Evolutionary conservation across 2,329 filamentous ascomycete genomes (phyloP).

Genomic region (Diaporthe destruens): DNA sequence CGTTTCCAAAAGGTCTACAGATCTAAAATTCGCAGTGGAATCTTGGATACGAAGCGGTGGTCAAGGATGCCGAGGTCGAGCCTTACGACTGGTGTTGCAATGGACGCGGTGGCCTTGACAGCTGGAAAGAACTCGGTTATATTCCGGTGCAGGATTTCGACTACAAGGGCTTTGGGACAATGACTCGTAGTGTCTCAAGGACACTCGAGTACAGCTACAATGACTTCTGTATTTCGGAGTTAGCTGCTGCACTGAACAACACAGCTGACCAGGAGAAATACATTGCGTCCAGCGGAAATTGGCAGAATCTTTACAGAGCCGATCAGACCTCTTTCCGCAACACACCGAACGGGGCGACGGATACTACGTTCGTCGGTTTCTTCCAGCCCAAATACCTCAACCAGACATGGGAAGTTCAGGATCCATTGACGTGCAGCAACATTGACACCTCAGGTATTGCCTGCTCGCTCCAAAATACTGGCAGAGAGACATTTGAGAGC

Average conservation of each 20-base stretch:
- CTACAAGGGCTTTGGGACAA: slow-evolving; percentile 73
- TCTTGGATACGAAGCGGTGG: slow-evolving; percentile 76
- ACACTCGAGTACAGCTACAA: slow-evolving; percentile 85
- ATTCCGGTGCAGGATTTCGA: slow-evolving; percentile 79
- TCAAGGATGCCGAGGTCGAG: slow-evolving; percentile 79
- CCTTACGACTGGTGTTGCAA: slow-evolving; percentile 78
- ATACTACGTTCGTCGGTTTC: slow-evolving; percentile 78
- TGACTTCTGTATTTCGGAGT: slow-evolving; percentile 76
- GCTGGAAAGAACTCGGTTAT: slow-evolving; percentile 79
- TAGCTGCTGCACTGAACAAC: slow-evolving; percentile 69
- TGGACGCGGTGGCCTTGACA: slow-evolving; percentile 77
- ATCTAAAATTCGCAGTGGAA: slow-evolving; percentile 64
- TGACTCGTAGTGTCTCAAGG: slow-evolving; percentile 78
- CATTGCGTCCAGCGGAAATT: slow-evolving; percentile 69
- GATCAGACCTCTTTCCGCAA: slow-evolving; percentile 67
- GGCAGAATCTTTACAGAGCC: slow-evolving; percentile 74
- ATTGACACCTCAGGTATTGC: slow-evolving; percentile 63
- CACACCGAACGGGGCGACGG: slow-evolving; percentile 44
- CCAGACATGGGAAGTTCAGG: slow-evolving; percentile 75
- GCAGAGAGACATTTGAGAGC: slow-evolving; percentile 78
- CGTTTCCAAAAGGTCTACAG: too few species aligned
- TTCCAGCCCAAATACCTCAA: slow-evolving; percentile 78
- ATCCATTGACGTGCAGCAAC: slow-evolving; percentile 73
- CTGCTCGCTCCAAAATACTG: slow-evolving; percentile 72
- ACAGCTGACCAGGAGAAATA: slow-evolving; percentile 71